A percentile compares a stretch with the other conserved stretches of the same genome.
These are phyloP conservation scores for Talaromyces funiculosus DNA, from an alignment of 2,329 filamentous ascomycete species.

Conservation along the genomic window DNA sequence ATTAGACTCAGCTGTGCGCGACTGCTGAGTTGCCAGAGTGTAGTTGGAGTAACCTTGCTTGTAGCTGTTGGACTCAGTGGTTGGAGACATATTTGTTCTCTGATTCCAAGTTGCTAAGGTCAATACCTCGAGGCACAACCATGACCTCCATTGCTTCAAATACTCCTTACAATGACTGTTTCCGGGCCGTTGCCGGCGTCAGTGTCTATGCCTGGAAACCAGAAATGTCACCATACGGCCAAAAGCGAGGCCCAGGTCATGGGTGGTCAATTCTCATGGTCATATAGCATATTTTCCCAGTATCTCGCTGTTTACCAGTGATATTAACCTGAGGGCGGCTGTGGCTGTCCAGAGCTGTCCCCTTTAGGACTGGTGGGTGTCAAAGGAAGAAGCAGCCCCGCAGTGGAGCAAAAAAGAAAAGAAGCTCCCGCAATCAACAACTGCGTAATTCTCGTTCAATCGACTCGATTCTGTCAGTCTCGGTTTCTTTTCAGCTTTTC, in stretches of 20 bases:
- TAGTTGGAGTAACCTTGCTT: constrained; percentile 35
- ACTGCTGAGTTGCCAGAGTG: constrained; percentile 31
- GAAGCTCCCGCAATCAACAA: too few relatives aligned
- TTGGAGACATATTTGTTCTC: constrained; percentile 13
- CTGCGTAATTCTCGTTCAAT: too few relatives aligned
- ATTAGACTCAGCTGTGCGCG: constrained; percentile 30
- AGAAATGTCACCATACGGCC: too few relatives aligned
- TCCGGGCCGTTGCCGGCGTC: background rate
- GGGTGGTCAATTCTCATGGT: too few relatives aligned
- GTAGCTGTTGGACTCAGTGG: constrained; percentile 14
- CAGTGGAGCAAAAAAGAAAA: background rate
- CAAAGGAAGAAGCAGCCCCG: background rate
- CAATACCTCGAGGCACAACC: background rate
- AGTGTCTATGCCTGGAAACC: background rate
- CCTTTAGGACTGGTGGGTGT: background rate
- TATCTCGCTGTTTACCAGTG: too few relatives aligned
- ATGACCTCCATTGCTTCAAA: background rate
- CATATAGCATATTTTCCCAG: too few relatives aligned
- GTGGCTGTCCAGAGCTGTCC: too few relatives aligned
- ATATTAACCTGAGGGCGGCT: too few relatives aligned
- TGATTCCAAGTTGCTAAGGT: background rate
- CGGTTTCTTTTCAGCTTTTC: background rate
- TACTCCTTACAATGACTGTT: background rate
- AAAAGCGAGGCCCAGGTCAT: too few relatives aligned
- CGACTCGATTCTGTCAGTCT: background rate